These are phyloP conservation scores for Alternaria burnsii DNA, from an alignment of 2,329 filamentous ascomycete species.

Conservation along the genomic window DNA sequence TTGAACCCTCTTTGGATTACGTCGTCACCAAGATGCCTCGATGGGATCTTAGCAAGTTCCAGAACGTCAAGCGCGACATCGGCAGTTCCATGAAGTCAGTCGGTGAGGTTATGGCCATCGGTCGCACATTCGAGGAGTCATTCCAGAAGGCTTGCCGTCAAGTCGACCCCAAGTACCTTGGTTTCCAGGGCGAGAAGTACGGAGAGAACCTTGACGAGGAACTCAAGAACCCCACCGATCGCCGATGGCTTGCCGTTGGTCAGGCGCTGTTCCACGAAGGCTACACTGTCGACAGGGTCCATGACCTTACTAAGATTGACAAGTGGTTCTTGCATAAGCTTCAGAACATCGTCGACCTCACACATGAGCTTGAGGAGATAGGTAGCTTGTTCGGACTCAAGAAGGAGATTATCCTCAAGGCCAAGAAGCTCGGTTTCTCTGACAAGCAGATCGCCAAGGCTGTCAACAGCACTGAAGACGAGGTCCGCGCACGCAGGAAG, in stretches of 20 bases:
- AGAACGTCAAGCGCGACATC: conserved; percentile 97
- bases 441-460: conserved; percentile 92
- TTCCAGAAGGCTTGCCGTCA: conserved; percentile 99
- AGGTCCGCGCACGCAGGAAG: conserved; percentile 85
- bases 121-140: conserved; percentile 96
- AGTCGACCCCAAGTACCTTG: conserved; percentile 89
- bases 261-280: conserved; percentile 98
- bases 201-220: conserved; percentile 85
- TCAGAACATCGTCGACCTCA: conserved; percentile 94
- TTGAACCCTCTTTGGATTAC: conserved; percentile 96
- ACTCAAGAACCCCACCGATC: conserved; percentile 91
- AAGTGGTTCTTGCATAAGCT: conserved; percentile 99
- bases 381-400: conserved; percentile 85
- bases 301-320: conserved; percentile 97
- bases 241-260: conserved; percentile 95
- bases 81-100: conserved; percentile 99
- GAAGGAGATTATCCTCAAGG: conserved; percentile 86
- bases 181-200: conserved; percentile 95
- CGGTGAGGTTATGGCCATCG: conserved; percentile 99
- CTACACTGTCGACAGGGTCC: conserved; percentile 90
- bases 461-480: conserved; percentile 85
- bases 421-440: conserved; percentile 98
- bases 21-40: conserved; percentile 98
- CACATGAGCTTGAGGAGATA: conserved; percentile 82
- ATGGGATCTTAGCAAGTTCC: conserved; percentile 99